Evolutionary conservation across 2,329 filamentous ascomycete genomes (phyloP).

Genomic region (Teratosphaeria viscida): DNA sequence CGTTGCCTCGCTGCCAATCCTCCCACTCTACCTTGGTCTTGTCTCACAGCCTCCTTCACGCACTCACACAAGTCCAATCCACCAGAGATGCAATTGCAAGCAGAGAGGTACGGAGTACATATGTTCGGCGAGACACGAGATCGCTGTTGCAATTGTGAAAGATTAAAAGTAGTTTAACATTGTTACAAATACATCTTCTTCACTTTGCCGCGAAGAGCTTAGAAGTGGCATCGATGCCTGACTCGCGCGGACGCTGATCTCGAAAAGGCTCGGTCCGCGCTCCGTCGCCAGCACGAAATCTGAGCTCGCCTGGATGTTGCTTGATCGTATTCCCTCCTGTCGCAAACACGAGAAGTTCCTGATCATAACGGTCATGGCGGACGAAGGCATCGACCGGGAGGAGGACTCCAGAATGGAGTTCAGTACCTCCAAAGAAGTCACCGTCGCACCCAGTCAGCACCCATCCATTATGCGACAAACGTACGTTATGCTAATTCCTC

Average conservation of each 20-base stretch:
- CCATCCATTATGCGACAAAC: not conserved
- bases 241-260: not conserved
- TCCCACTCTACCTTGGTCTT: not conserved
- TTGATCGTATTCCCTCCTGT: too few species aligned
- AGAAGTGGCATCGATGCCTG: not conserved
- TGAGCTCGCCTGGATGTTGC: not conserved
- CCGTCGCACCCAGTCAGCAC: conserved; percentile 71
- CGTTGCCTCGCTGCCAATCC: not conserved
- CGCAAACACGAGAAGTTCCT: not conserved
- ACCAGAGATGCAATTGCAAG: not conserved
- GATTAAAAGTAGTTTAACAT: not conserved
- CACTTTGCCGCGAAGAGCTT: not conserved
- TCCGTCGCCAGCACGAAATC: not conserved
- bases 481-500: not conserved
- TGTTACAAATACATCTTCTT: not conserved
- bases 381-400: conserved; percentile 75
- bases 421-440: conserved; percentile 64
- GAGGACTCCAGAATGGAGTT: conserved; percentile 97
- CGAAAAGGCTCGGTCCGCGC: not conserved
- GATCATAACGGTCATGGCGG: conserved; percentile 55
- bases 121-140: not conserved
- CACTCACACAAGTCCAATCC: not conserved
- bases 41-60: not conserved
- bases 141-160: not conserved
- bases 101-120: not conserved